Percentiles rank a stretch among this genome's conserved stretches.
Conservation (phyloP, 805 yeast species). For the Hanseniaspora pseudoguilliermondii region DNA sequence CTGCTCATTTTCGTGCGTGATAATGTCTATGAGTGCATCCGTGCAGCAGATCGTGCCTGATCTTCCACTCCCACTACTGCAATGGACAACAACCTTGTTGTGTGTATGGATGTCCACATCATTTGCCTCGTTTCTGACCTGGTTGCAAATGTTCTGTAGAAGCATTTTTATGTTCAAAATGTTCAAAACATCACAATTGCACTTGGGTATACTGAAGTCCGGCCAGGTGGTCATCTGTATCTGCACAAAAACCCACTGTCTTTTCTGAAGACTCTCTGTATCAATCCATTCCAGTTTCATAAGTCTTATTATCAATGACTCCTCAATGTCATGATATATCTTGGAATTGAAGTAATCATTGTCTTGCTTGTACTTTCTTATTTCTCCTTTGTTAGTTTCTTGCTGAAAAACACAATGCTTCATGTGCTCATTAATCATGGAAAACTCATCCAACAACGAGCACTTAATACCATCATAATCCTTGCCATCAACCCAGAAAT, state of each 20-base stretch:
- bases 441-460: background rate
- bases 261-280: conserved; percentile 19
- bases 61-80: conserved; percentile 96
- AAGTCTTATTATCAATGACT: conserved; percentile 29
- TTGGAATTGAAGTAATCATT: conserved; percentile 11
- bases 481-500: conserved; percentile 61
- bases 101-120: conserved; percentile 13
- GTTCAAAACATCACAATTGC: conserved; percentile 37
- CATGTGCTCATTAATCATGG: conserved; percentile 1
- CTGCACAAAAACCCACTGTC: conserved; percentile 47
- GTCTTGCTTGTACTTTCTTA: background rate
- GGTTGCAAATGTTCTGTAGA: conserved; percentile 25
- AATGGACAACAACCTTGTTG: conserved; percentile 54
- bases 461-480: conserved; percentile 26
- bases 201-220: conserved; percentile 54
- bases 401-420: background rate
- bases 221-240: conserved; percentile 74
- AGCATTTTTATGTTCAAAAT: conserved; percentile 37
- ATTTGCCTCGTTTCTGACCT: conserved; percentile 1
- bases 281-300: conserved; percentile 23
- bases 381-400: background rate
- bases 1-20: background rate
- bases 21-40: conserved; percentile 33
- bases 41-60: conserved; percentile 79
- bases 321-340: conserved; percentile 2